A percentile compares a stretch with the other conserved stretches of the same genome.
Conservation (phyloP, 2,329 filamentous ascomycete species). For the Mycocentrospora acerina region DNA sequence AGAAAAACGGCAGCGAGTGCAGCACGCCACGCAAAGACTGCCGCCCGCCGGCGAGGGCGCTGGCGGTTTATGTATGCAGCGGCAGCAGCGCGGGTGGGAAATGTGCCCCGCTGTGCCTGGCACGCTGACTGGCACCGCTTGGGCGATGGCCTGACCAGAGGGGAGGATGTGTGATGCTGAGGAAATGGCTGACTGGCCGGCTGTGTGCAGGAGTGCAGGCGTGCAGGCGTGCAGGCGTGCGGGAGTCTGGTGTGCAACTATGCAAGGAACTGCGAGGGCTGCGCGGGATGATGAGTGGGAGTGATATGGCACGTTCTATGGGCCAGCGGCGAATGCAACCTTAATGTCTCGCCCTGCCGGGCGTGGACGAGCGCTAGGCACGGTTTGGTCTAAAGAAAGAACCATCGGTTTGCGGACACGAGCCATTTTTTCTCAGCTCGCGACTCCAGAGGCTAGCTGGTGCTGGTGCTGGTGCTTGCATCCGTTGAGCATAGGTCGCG, state of each 20-base stretch:
- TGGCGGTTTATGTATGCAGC: conserved; percentile 19
- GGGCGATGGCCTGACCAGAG: conserved; percentile 26
- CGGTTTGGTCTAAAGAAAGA: conserved; percentile 27
- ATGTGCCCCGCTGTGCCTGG: too few relatives aligned
- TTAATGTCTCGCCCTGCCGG: conserved; percentile 8
- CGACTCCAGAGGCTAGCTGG: conserved; percentile 11
- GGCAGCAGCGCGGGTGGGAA: neutral
- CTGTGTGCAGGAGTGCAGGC: too few relatives aligned
- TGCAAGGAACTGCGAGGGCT: too few relatives aligned
- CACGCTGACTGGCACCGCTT: conserved; percentile 25
- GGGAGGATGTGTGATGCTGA: conserved; percentile 19
- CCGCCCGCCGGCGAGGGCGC: too few relatives aligned
- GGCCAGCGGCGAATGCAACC: neutral
- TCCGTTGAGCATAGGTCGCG: conserved; percentile 21
- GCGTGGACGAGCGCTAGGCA: conserved; percentile 18
- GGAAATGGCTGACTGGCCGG: too few relatives aligned
- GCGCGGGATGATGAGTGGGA: neutral
- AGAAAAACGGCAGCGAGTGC: conserved; percentile 12
- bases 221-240: too few relatives aligned
- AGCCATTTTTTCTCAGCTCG: conserved; percentile 8
- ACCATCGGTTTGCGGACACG: conserved; percentile 24
- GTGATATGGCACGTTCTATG: conserved; percentile 2
- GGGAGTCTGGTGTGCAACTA: too few relatives aligned
- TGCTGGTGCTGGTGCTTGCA: conserved; percentile 25
- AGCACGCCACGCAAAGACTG: conserved; percentile 6